A percentile compares a stretch with the other conserved stretches of the same genome.
Conservation (phyloP, 2,329 filamentous ascomycete species). For the Aurifilum marmelostoma region DNA sequence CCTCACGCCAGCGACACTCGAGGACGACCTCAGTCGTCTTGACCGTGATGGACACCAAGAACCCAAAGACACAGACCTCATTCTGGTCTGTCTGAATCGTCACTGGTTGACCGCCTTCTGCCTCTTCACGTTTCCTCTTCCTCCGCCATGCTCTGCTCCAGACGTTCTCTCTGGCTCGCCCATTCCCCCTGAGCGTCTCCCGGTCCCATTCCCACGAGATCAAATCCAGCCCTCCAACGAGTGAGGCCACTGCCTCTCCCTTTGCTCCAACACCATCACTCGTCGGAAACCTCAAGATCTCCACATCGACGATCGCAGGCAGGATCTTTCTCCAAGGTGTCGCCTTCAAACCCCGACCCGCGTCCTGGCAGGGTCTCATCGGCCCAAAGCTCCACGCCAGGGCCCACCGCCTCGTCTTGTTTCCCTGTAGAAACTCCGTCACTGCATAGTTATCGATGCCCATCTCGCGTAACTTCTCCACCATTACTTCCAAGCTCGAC, state of each 20-base stretch:
- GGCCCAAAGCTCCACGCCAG: constrained; percentile 83
- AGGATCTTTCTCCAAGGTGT: constrained; percentile 47
- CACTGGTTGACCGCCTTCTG: constrained; percentile 24
- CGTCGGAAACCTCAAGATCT: constrained; percentile 50
- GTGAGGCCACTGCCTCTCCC: constrained; percentile 43
- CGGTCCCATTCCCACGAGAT: constrained; percentile 66
- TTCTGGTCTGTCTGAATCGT: constrained; percentile 32
- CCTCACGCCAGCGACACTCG: constrained; percentile 72
- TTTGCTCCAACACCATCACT: constrained; percentile 45
- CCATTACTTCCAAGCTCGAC: constrained; percentile 64
- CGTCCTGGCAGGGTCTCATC: constrained; percentile 60
- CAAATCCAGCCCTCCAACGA: constrained; percentile 61
- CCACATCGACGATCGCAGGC: constrained; percentile 46
- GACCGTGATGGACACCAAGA: constrained; percentile 56
- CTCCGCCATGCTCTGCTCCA: constrained; percentile 78
- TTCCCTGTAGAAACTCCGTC: constrained; percentile 76
- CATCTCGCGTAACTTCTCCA: constrained; percentile 61
- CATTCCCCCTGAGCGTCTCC: constrained; percentile 57
- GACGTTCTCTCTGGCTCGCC: constrained; percentile 70
- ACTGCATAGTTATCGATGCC: constrained; percentile 79
- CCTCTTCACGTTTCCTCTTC: constrained; percentile 49
- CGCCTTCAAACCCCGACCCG: constrained; percentile 50
- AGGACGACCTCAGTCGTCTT: constrained; percentile 49
- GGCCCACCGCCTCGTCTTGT: constrained; percentile 81
- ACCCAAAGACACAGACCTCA: constrained; percentile 56